These are phyloP conservation scores for Teratosphaeria zuluensis DNA, from an alignment of 2,329 filamentous ascomycete genomes.

Conservation along the genomic window DNA sequence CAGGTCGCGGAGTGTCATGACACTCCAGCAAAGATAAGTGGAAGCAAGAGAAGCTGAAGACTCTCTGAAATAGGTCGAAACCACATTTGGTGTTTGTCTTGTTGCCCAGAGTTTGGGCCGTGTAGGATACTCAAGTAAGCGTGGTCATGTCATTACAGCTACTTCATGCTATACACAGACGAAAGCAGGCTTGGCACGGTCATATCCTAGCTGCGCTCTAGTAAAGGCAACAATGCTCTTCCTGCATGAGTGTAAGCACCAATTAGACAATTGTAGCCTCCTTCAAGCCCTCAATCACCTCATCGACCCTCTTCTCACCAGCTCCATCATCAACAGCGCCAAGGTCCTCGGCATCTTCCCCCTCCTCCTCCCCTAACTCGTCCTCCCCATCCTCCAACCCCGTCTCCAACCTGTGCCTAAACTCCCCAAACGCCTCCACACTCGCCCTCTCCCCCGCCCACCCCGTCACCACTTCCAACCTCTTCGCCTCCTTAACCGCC, in stretches of 20 bases:
- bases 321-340: too few relatives aligned
- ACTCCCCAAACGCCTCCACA: neutral
- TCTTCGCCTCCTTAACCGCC: neutral
- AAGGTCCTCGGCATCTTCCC: neutral
- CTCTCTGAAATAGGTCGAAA: too few relatives aligned
- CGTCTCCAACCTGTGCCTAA: conserved; percentile 1
- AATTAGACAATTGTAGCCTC: neutral
- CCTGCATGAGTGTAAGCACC: neutral
- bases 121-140: too few relatives aligned
- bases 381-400: neutral
- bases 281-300: neutral
- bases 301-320: neutral
- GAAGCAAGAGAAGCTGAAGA: too few relatives aligned
- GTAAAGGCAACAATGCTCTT: neutral
- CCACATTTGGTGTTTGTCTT: too few relatives aligned
- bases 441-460: neutral
- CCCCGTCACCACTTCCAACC: neutral
- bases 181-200: too few relatives aligned
- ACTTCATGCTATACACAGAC: too few relatives aligned
- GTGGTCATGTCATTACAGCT: too few relatives aligned
- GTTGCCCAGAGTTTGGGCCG: too few relatives aligned
- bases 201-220: neutral
- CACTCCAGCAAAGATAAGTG: too few relatives aligned
- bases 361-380: neutral
- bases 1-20: too few relatives aligned